Evolutionary conservation across 192 early-diverging fungal species (phyloP).

Genomic region (Coemansia guatemalensis): DNA sequence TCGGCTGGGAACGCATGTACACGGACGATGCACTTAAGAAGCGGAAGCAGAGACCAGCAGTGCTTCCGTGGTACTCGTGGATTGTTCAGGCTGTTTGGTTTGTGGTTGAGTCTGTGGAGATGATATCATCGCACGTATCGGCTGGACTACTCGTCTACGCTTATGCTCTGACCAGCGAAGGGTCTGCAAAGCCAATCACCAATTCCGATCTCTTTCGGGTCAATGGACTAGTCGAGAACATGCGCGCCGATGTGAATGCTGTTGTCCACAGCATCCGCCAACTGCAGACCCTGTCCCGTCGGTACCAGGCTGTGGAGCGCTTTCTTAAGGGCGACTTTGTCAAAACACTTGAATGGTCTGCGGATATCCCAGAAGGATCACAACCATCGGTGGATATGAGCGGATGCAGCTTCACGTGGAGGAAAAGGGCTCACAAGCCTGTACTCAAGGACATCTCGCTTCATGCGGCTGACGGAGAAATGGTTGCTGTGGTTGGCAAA

Average conservation of each 20-base stretch:
- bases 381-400: conserved; percentile 7
- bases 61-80: conserved; percentile 35
- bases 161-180: neutral
- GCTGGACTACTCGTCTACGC: conserved; percentile 10
- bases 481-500: conserved; percentile 59
- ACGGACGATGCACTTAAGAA: conserved; percentile 3
- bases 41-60: too few species aligned
- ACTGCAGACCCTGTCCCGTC: neutral
- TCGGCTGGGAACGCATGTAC: conserved; percentile 42
- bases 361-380: neutral
- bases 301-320: conserved; percentile 15
- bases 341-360: conserved; percentile 9
- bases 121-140: conserved; percentile 1
- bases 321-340: conserved; percentile 28
- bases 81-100: conserved; percentile 13
- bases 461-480: conserved; percentile 22
- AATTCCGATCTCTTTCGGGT: conserved; percentile 28
- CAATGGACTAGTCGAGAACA: conserved; percentile 1
- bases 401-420: conserved; percentile 20
- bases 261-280: neutral
- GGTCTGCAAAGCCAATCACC: conserved; percentile 1
- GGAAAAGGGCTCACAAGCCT: neutral
- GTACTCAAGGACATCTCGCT: conserved; percentile 16
- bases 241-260: conserved; percentile 1
- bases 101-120: neutral